Percentiles rank a stretch among this genome's conserved stretches.
Evolutionary conservation across 1,284 basidiomycete genomes (phyloP).

Genomic region (Malassezia arunalokei): DNA sequence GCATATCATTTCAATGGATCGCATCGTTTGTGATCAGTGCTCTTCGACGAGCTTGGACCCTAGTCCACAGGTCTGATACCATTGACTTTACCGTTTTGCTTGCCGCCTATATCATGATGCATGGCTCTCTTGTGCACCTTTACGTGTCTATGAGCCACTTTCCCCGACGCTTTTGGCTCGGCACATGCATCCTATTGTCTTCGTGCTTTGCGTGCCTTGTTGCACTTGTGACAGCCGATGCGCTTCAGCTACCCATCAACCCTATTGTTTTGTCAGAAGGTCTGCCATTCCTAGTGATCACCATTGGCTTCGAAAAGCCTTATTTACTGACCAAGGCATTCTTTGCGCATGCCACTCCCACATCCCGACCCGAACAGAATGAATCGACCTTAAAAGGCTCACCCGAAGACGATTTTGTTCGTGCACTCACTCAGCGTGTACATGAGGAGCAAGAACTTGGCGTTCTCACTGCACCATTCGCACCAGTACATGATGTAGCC

Average conservation of each 20-base stretch:
- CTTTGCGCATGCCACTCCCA: conserved; percentile 64
- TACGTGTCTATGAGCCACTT: conserved; percentile 46
- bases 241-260: conserved; percentile 75
- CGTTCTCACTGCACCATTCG: conserved; percentile 49
- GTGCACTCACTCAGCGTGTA: conserved; percentile 45
- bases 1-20: conserved; percentile 5
- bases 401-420: conserved; percentile 36
- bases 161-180: conserved; percentile 48
- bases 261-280: conserved; percentile 87
- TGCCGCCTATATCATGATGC: conserved; percentile 92
- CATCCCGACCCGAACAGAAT: conserved; percentile 13
- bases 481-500: conserved; percentile 68
- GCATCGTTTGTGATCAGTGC: conserved; percentile 6
- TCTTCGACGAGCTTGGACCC: not conserved
- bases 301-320: conserved; percentile 94
- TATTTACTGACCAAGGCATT: conserved; percentile 74
- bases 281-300: conserved; percentile 91
- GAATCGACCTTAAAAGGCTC: conserved; percentile 14
- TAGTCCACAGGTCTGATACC: conserved; percentile 61
- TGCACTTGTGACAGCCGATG: conserved; percentile 69
- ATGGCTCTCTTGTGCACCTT: conserved; percentile 72
- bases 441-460: conserved; percentile 38
- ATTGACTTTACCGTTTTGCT: conserved; percentile 90
- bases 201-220: conserved; percentile 78
- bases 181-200: conserved; percentile 68